These are phyloP conservation scores for Gremmenia infestans DNA, from an alignment of 2,329 filamentous ascomycete species.

Conservation along the genomic window DNA sequence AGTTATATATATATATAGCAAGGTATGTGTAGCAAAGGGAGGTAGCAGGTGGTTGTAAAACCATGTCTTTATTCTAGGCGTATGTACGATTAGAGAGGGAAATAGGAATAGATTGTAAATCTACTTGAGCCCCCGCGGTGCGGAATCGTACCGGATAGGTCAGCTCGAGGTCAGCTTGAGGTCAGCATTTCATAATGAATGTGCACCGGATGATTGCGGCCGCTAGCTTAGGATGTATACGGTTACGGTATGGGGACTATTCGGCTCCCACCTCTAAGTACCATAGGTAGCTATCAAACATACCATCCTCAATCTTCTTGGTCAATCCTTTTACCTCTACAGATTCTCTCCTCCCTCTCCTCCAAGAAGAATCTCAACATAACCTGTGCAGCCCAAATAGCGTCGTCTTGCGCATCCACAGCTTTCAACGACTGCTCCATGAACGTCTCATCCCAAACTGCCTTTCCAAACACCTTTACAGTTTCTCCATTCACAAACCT, in stretches of 20 bases:
- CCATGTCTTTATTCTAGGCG: not conserved
- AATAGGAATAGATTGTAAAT: not conserved
- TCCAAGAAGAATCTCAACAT: conserved; percentile 32
- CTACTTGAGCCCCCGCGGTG: no score
- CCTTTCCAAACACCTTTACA: conserved; percentile 32
- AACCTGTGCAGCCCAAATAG: conserved; percentile 28
- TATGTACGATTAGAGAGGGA: not conserved
- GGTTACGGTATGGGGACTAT: not conserved
- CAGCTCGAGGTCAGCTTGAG: no score
- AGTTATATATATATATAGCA: not conserved
- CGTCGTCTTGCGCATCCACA: conserved; percentile 27
- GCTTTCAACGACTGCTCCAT: conserved; percentile 21
- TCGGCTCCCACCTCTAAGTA: not conserved
- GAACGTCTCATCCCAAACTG: conserved; percentile 21
- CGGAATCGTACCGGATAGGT: no score
- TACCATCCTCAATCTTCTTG: not conserved
- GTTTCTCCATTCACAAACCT: conserved; percentile 36
- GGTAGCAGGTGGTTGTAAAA: no score
- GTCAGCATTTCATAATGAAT: no score
- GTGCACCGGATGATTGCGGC: no score
- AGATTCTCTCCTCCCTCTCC: not conserved
- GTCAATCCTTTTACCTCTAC: not conserved
- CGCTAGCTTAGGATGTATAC: no score
- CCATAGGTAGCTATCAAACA: not conserved
- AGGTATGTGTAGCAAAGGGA: not conserved